A percentile compares a stretch with the other conserved stretches of the same genome.
phyloP scores from a whole-genome alignment of 2,329 filamentous ascomycete species.

The Aspergillus pseudonomiae region DNA sequence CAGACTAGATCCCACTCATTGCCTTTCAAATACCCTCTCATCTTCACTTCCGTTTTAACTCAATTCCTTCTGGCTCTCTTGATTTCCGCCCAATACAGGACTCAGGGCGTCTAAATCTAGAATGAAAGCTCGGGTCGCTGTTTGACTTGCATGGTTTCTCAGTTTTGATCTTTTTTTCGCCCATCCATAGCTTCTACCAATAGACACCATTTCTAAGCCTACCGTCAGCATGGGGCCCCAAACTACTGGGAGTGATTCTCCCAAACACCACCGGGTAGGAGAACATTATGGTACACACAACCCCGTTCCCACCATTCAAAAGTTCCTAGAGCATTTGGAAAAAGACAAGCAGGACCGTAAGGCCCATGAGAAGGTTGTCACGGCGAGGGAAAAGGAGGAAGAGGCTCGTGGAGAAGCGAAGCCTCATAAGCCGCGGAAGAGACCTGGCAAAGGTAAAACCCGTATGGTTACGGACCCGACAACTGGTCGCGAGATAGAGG shows the following conservation, averaged over 20 bases:
- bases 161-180: background rate
- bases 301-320: conserved; percentile 82
- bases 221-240: conserved; percentile 20
- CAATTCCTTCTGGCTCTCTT: background rate
- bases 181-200: background rate
- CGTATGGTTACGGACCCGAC: conserved; percentile 81
- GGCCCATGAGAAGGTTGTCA: conserved; percentile 48
- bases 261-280: conserved; percentile 50
- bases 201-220: background rate
- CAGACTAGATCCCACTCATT: background rate
- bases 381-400: conserved; percentile 27
- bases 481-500: conserved; percentile 81
- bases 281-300: conserved; percentile 83
- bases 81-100: background rate
- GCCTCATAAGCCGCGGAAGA: conserved; percentile 52
- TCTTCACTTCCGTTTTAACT: background rate
- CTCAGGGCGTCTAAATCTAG: background rate
- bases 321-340: conserved; percentile 80
- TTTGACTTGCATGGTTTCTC: background rate
- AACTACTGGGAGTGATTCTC: conserved; percentile 20
- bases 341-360: conserved; percentile 71
- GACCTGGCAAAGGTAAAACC: conserved; percentile 46
- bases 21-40: background rate
- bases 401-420: conserved; percentile 44
- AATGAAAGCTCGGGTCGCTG: background rate